phyloP scores from a whole-genome alignment of 345 rosid species.

The Populus nigra region DNA sequence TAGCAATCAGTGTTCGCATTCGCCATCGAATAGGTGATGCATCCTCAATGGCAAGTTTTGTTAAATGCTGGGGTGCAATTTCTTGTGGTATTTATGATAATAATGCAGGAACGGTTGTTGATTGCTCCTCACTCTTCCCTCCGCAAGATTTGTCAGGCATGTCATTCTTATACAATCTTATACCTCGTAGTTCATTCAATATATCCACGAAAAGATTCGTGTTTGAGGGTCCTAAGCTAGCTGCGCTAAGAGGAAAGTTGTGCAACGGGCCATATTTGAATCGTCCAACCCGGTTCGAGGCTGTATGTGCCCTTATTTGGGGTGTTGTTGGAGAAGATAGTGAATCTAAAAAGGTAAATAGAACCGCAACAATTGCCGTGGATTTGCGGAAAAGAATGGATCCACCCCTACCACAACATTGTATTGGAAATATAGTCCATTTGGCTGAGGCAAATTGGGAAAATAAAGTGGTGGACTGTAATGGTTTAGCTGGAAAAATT shows the following conservation, averaged over 20 bases:
- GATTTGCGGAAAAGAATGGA: slow-evolving; percentile 21
- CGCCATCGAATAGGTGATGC: slow-evolving; percentile 21
- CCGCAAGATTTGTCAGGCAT: slow-evolving; percentile 7
- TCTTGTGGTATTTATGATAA: background rate
- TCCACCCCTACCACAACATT: slow-evolving; percentile 21
- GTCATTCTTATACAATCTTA: background rate
- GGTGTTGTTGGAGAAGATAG: background rate
- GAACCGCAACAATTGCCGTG: background rate
- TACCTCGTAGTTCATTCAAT: background rate
- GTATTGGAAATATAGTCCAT: slow-evolving; percentile 26
- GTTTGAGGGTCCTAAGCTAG: slow-evolving; percentile 15
- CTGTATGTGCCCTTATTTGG: slow-evolving; percentile 25
- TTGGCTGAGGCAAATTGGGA: slow-evolving; percentile 15
- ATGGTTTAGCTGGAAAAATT: slow-evolving; percentile 11
- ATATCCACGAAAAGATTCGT: slow-evolving; percentile 18
- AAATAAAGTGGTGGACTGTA: background rate
- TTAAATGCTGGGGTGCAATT: slow-evolving; percentile 11
- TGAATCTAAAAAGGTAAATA: background rate
- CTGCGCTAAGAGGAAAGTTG: slow-evolving; percentile 7
- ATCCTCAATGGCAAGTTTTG: slow-evolving; percentile 4
- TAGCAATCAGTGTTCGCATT: slow-evolving; percentile 10
- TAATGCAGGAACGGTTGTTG: slow-evolving; percentile 3
- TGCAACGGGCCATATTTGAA: background rate
- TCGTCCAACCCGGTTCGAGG: slow-evolving; percentile 23
- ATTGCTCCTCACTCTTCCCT: slow-evolving; percentile 28